These are phyloP conservation scores for Fraxinus pennsylvanica DNA, from an alignment of 257 asterid genomes.

Conservation along the genomic window DNA sequence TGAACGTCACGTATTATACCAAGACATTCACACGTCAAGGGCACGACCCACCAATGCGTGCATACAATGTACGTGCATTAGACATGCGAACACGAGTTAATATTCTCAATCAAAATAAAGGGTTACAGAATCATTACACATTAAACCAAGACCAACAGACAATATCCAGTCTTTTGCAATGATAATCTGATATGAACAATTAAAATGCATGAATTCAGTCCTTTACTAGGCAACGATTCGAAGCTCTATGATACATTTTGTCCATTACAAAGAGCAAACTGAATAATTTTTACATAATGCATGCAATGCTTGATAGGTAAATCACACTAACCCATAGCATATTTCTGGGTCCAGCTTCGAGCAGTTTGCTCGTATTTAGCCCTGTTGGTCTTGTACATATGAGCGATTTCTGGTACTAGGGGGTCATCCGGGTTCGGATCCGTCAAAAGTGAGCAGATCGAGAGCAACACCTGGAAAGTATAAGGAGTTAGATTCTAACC, in stretches of 20 bases:
- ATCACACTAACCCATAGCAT: constrained; percentile 67
- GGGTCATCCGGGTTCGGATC: constrained; percentile 91
- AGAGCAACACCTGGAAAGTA: constrained; percentile 64
- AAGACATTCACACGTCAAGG: no score
- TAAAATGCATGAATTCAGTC: not conserved
- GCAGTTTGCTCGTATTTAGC: constrained; percentile 80
- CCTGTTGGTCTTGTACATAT: constrained; percentile 81
- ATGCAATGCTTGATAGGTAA: constrained; percentile 8
- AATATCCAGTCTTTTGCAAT: constrained; percentile 22
- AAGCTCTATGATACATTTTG: constrained; percentile 35
- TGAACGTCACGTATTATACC: no score
- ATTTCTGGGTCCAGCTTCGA: constrained; percentile 88
- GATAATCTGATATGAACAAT: constrained; percentile 35
- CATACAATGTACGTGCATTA: no score
- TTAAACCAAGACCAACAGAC: constrained; percentile 17
- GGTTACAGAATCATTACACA: not conserved
- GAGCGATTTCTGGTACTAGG: constrained; percentile 82
- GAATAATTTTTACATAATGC: constrained; percentile 40
- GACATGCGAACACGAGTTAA: no score
- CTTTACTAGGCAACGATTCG: not conserved
- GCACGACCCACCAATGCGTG: no score
- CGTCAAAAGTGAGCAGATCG: constrained; percentile 74
- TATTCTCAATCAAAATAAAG: no score
- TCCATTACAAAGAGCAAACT: constrained; percentile 28
- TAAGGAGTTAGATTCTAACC: not conserved